Evolutionary conservation across 1,139 yeast genomes (phyloP), one percentile per base, ranked within the genome.

Genomic region (Saccharomyces pastorianus): DNA sequence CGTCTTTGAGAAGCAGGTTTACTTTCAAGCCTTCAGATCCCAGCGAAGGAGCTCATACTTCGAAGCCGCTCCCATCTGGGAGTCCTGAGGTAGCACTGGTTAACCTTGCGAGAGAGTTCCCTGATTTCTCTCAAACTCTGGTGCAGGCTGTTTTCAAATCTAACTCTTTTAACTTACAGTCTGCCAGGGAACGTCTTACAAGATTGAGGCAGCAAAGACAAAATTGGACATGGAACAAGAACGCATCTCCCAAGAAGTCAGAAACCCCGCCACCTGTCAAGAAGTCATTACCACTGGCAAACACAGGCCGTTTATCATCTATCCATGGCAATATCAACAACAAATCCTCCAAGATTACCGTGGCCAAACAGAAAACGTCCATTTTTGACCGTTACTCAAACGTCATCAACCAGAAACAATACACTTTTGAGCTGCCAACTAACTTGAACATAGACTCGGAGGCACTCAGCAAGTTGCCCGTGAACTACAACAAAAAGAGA

Each of bases 61-160:
- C 44, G 25, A 38, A 38, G 6, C 44, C 44, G 23, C n/a, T 20
- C n/a, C 44, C 44, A 38, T 38, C 44, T 17, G 44, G 44, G 6
- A 38, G 44, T 27, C 51, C 51, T 4, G 60, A 59, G 28, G 54
- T 58, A n/a, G 55, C 59, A 6, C 49, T 64, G 11, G 55, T 58
- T 5, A 46, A 47, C 5, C 54, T 67, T 49, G 55, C 59, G 6
- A 50, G 49, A 4, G 70, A 67, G 78, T 71, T 78, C 76, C 65
- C 80, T 74, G 54, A 75, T 77, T 65, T 76, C 81, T 58, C 76
- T 73, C 58, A 76, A 6, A 75, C 81, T 38, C 78, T 82, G 57
- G 76, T 85, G 41, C 78, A 81, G 58, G 81, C 81, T 51, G 85
- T 85, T 1, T 81, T 83, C 64, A 83, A 80, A 51, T 77, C 80